Conservation (phyloP, 1,284 basidiomycete species). For the Fistulina hepatica region DNA sequence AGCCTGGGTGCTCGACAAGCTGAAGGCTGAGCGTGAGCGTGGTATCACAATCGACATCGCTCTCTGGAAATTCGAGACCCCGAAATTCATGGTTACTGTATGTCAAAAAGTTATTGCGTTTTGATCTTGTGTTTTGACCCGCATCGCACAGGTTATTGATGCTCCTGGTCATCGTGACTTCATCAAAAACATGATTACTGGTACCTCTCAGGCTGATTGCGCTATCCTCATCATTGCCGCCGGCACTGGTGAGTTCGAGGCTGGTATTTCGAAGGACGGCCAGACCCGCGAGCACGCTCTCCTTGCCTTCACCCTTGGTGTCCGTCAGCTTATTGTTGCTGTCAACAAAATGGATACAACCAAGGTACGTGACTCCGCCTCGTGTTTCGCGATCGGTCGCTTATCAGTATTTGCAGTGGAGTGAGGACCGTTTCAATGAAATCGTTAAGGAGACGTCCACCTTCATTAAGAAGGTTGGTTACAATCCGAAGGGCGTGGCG, state of each 20-base stretch:
- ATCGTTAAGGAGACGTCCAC: slow-evolving; percentile 98
- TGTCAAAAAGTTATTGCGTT: slow-evolving; percentile 19
- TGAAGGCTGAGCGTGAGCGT: slow-evolving; percentile 99
- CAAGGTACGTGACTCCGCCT: slow-evolving; percentile 48
- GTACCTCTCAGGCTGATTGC: slow-evolving; percentile 99
- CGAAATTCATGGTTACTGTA: slow-evolving; percentile 84
- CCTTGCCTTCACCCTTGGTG: slow-evolving; percentile 99
- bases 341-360: slow-evolving; percentile 99
- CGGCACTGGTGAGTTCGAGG: slow-evolving; percentile 99
- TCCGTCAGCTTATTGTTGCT: slow-evolving; percentile 99
- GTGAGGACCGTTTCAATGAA: slow-evolving; percentile 99
- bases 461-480: slow-evolving; percentile 99
- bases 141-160: slow-evolving; percentile 72
- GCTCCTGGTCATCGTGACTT: slow-evolving; percentile 99
- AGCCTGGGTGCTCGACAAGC: slow-evolving; percentile 99
- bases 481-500: slow-evolving; percentile 97
- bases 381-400: background rate
- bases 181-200: slow-evolving; percentile 99
- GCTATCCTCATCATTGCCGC: slow-evolving; percentile 99
- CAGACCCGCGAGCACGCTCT: slow-evolving; percentile 99
- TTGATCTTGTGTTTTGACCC: slow-evolving; percentile 6
- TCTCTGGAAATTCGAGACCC: slow-evolving; percentile 99
- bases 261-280: slow-evolving; percentile 99
- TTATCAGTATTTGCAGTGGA: slow-evolving; percentile 56
- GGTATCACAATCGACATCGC: slow-evolving; percentile 99